A percentile compares a stretch with the other conserved stretches of the same genome.
phyloP scores from a whole-genome alignment of 2,329 filamentous ascomycete species.

The Hymenoscyphus salicellus region DNA sequence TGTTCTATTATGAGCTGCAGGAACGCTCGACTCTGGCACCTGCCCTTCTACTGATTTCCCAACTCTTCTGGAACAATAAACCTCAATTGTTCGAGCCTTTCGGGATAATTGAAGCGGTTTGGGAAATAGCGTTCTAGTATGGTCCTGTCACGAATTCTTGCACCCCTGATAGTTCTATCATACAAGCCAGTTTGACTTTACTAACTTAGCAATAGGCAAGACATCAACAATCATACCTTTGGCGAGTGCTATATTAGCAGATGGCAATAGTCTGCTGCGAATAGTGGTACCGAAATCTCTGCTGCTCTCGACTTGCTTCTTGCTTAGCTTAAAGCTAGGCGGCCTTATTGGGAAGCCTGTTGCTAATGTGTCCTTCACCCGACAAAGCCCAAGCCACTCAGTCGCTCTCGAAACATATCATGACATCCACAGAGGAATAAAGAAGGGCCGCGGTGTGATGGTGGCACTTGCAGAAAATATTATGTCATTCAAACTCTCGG shows the following conservation, averaged over 20 bases:
- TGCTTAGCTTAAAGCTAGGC: conserved; percentile 44
- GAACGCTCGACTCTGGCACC: too few species aligned
- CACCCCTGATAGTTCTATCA: background rate
- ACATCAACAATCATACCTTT: conserved; percentile 56
- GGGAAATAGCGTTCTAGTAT: too few species aligned
- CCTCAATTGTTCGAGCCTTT: too few species aligned
- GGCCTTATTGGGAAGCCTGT: conserved; percentile 43
- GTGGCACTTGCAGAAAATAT: conserved; percentile 52
- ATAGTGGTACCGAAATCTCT: conserved; percentile 46
- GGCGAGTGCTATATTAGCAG: conserved; percentile 45
- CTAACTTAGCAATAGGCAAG: conserved; percentile 51
- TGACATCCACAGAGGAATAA: conserved; percentile 40
- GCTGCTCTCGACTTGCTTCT: conserved; percentile 41
- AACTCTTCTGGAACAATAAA: too few species aligned
- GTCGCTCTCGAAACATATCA: conserved; percentile 36
- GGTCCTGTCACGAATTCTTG: background rate
- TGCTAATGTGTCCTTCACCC: conserved; percentile 38
- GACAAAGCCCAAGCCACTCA: background rate
- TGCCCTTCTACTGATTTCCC: too few species aligned
- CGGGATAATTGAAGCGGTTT: too few species aligned
- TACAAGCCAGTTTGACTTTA: too few species aligned
- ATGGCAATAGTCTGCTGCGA: conserved; percentile 41
- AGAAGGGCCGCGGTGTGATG: conserved; percentile 42
- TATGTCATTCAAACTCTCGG: conserved; percentile 52
- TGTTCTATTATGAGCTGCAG: background rate